Evolutionary conservation across 2,329 filamentous ascomycete species (phyloP), one percentile per base, ranked within the genome.

Genomic region (Aureobasidium namibiae): DNA sequence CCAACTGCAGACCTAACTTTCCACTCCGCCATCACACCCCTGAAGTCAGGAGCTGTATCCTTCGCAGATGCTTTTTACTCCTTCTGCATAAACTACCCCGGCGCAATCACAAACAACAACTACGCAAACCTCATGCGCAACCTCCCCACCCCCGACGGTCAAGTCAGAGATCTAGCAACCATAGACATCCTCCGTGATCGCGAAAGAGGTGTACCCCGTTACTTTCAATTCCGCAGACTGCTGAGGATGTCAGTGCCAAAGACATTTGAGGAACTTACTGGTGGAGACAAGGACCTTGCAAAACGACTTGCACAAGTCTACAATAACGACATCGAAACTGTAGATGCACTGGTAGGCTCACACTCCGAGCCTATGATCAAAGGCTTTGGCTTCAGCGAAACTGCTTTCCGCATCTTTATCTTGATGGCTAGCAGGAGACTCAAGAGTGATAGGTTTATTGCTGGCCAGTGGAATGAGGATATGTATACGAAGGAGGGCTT

Each of bases 341-440:
- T 78, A 0, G 76, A 78, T 59, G 63, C 72, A 1, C 66, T 78
- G 1, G 70, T 78, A 1, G 76, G 76, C 0, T 74, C 69, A 31
- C 72, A 73, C 33, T 68, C 71, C 45, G 76, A 79, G 63, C 74
- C 74, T 0, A 58, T 78, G 6, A 74, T 74, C 4, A 66, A 72
- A 33, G 76, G 76, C 0, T 79, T 78, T 53, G 76, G 76, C 0
- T 78, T 79, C 64, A 75, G 72, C 61, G 76, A 79, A 56, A 79
- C 76, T 2, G 76, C 76, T 1, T 78, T 79, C 62, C 65, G 75
- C 0, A 67, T 78, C 1, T 78, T 78, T 60, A 75, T 78, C 38
- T 61, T 77, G 1, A 78, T 78, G 75, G 76, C 75, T 1, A 72
- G 69, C 41, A 62, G 75, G 13, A 63, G 73, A 23, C 61, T 77